A percentile compares a stretch with the other conserved stretches of the same genome.
These are phyloP conservation scores for Tolypocladium guangdongense DNA, from an alignment of 2,329 filamentous ascomycete genomes.

Conservation along the genomic window DNA sequence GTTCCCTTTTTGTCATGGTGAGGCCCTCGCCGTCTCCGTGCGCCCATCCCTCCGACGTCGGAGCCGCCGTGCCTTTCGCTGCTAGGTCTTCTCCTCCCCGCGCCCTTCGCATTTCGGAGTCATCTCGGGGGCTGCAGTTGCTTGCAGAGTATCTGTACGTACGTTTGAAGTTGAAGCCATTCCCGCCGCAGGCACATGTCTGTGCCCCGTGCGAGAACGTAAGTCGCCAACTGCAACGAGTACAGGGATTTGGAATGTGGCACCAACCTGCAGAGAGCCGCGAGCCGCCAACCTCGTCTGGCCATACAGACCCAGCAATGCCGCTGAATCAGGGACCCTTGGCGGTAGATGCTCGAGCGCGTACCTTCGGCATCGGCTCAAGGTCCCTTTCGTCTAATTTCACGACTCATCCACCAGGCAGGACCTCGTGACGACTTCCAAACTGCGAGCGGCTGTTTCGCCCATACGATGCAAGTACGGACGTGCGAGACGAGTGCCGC, in stretches of 20 bases:
- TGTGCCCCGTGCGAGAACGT: neutral
- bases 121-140: too few relatives aligned
- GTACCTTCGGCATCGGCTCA: neutral
- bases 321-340: neutral
- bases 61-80: too few relatives aligned
- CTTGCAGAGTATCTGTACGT: too few relatives aligned
- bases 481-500: neutral
- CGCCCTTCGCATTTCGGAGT: neutral
- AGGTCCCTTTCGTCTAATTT: too few relatives aligned
- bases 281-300: neutral
- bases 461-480: neutral
- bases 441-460: neutral
- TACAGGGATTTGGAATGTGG: neutral
- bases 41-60: neutral
- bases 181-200: neutral
- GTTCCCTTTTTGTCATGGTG: neutral
- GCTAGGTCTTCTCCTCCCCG: neutral
- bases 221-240: neutral
- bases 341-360: neutral
- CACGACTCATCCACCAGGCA: too few relatives aligned
- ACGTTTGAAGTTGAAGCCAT: neutral
- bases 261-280: neutral
- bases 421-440: neutral
- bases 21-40: neutral
- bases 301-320: too few relatives aligned